Base-by-base conservation (phyloP, 2,329 filamentous ascomycete species). In the Colletotrichum higginsianum region DNA sequence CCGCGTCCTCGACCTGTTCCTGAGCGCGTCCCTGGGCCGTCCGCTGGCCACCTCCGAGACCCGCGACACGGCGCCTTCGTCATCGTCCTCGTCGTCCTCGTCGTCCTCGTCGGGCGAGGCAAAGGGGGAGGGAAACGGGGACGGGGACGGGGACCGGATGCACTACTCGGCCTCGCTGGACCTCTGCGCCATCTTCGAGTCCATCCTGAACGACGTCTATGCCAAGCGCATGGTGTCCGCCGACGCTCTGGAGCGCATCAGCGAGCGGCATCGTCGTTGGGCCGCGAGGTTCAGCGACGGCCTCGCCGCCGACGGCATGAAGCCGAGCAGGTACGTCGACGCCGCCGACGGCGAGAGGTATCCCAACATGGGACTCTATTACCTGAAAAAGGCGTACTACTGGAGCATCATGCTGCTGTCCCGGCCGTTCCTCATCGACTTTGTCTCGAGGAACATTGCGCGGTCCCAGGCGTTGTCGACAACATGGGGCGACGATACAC, bases 401-500 rank as follows among this genome's bases (percentile, higher is more conserved):
- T 82, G 80, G 80, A 79, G 79, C 0, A 79, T 83, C 16, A 82
- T 83, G 74, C 74, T 83, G 0, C 55, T 82, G 0, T 81, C 82
- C 0, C 77, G 80, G 6, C 82, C 81, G 0, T 83, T 82, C 21
- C 76, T 83, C 0, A 76, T 82, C 47, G 78, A 82, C n/a, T 69
- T 50, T 47, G 76, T 77, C 21, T 74, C 64, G 8, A 71, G 6
- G 57, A 74, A 42, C 60, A 70, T 75, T 13, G 63, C 74, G 0
- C 44, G 61, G 15, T 57, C 49, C 16, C 52, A 44, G 1, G n/a
- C 15, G 8, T 40, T 16, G 15, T 26, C 61, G 7, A 30, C 30
- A 2, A 23, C 13, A 16, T 58, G 57, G 68, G 18, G 18, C 4
- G 13, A 47, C 4, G 61, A 63, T 16, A 18, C 56, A 9, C 30